These are phyloP conservation scores for Fusarium odoratissimum DNA, from an alignment of 2,329 filamentous ascomycete genomes.

Conservation along the genomic window DNA sequence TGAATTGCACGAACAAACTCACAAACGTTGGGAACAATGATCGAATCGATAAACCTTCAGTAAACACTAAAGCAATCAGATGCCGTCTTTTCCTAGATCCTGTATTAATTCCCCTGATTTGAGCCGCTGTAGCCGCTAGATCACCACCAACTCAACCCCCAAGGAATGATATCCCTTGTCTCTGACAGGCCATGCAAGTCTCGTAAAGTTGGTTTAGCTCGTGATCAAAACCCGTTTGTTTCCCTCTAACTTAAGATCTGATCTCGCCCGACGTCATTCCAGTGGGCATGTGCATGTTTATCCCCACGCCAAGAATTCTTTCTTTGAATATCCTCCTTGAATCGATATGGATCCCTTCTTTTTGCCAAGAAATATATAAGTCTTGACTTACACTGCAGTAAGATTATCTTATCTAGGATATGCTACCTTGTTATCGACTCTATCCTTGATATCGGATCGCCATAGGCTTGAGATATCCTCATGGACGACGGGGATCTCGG, in stretches of 20 bases:
- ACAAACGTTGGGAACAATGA: neutral
- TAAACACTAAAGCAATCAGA: neutral
- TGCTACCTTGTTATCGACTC: neutral
- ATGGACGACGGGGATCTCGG: slow-evolving; percentile 58
- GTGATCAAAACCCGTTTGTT: slow-evolving; percentile 15
- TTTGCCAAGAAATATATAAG: slow-evolving; percentile 1
- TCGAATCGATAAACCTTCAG: neutral
- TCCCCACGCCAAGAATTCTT: slow-evolving; percentile 13
- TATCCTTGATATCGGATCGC: neutral
- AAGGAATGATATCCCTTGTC: slow-evolving; percentile 8
- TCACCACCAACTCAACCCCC: neutral
- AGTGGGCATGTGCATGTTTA: neutral
- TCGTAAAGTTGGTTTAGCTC: slow-evolving; percentile 15
- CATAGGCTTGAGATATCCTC: neutral
- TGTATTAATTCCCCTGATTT: neutral
- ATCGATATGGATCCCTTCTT: neutral
- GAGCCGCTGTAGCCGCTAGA: slow-evolving; percentile 19
- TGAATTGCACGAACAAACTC: neutral
- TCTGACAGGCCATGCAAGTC: neutral
- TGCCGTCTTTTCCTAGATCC: slow-evolving; percentile 10
- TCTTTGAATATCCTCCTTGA: neutral
- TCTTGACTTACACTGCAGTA: neutral
- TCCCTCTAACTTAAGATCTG: neutral
- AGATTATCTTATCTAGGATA: neutral
- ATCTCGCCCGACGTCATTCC: slow-evolving; percentile 19